A percentile compares a stretch with the other conserved stretches of the same genome.
Conservation (phyloP, 139 green algal species). For the Marvania coccoides region DNA sequence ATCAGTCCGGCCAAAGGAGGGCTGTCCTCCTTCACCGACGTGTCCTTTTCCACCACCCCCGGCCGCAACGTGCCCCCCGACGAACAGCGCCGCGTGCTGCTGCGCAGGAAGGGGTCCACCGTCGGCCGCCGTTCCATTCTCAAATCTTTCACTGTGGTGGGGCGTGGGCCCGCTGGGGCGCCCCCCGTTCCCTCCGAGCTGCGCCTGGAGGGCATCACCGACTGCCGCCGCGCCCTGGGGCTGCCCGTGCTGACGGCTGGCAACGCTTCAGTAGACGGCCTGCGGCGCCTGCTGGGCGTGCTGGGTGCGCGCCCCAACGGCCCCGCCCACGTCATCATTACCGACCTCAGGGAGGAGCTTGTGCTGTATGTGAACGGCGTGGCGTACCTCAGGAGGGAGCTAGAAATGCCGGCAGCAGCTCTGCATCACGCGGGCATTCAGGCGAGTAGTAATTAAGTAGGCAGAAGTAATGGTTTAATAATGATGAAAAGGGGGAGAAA, state of each 20-base stretch:
- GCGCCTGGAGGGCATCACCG: slow-evolving; percentile 31
- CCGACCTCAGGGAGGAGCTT: slow-evolving; percentile 85
- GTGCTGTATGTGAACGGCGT: slow-evolving; percentile 72
- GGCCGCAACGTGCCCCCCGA: slow-evolving; percentile 19
- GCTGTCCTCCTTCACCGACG: neutral
- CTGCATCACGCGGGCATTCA: slow-evolving; percentile 71
- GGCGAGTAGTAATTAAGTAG: no score
- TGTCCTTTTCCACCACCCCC: neutral
- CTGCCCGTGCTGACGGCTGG: slow-evolving; percentile 34
- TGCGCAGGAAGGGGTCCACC: slow-evolving; percentile 51
- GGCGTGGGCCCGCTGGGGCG: neutral
- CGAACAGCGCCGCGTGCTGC: slow-evolving; percentile 56
- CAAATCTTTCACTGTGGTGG: slow-evolving; percentile 51
- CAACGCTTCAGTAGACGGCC: slow-evolving; percentile 29
- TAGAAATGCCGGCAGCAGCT: slow-evolving; percentile 76
- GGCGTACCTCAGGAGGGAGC: slow-evolving; percentile 74
- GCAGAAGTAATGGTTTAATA: no score
- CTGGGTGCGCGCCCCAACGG: slow-evolving; percentile 43
- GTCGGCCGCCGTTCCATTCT: slow-evolving; percentile 81
- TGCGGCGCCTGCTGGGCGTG: slow-evolving; percentile 48
- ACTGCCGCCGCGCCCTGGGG: slow-evolving; percentile 29
- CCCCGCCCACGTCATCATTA: slow-evolving; percentile 54
- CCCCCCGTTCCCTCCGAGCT: neutral
- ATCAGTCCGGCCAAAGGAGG: neutral
- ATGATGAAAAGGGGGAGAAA: no score